Base-by-base conservation (phyloP, 441 rosid species). In the Erysimum pusillum region DNA sequence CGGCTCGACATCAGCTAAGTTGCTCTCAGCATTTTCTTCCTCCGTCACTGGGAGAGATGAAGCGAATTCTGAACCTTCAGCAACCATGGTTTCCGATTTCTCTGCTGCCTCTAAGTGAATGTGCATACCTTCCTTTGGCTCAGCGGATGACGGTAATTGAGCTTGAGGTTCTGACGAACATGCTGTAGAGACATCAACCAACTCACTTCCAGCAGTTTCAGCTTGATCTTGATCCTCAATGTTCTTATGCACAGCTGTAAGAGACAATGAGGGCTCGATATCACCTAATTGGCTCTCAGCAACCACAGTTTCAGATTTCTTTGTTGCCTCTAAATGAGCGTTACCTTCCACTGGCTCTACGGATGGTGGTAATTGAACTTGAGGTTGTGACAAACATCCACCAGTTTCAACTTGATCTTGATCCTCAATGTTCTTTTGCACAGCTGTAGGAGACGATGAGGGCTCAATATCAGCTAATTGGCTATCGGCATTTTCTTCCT, bases 21-120 rank as follows among this genome's bases (percentile, higher is more conserved):
- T 3, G 13, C 36, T 58, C 51, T 63, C 67, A 7, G 49, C 51
- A 38, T 35, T 52, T 51, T 20, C 74, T 52, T 72, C 71, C 56
- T 41, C 36, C 1, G 9, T 45, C 36, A 7, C 62, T 34, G 57
- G 48, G 12, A 36, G 48, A 38, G 70, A 52, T 51, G 72, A 63
- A 71, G 63, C 65, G 41, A 28, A 8, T 59, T 48, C 14, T 15
- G 61, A 25, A 10, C 68, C 68, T 49, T 62, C 76, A 13, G 67
- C 11, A 65, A 48, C 72, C 52, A 25, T 9, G 2, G 36, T 42
- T n/a, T 44, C 52, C 5, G 53, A 42, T 14, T 25, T 42, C 20
- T 70, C 17, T 28, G 42, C 14, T 54, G 3, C 63, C 67, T 12
- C 71, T 32, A 25, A 41, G 39, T 32, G 46, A 17, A 39, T 45